Conservation (phyloP, 805 yeast species). For the Wickerhamomyces bovis region DNA sequence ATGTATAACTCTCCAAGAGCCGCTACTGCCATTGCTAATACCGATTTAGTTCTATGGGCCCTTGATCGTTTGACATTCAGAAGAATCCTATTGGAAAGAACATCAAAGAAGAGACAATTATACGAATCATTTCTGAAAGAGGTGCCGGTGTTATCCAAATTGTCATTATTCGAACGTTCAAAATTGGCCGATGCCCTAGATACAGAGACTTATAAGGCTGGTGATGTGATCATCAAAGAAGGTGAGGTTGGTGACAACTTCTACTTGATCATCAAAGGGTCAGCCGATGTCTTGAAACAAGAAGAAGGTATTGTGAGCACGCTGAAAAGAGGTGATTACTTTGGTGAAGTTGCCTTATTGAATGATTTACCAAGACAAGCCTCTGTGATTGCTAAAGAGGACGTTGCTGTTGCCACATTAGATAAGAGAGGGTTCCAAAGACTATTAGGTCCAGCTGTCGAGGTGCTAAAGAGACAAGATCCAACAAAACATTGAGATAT, state of each 20-base stretch:
- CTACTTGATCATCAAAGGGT: constrained; percentile 73
- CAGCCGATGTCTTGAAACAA: constrained; percentile 62
- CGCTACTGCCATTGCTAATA: constrained; percentile 76
- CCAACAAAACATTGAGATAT: constrained; percentile 46
- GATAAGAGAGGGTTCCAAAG: constrained; percentile 92
- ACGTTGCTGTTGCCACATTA: constrained; percentile 83
- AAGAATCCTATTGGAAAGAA: constrained; percentile 83
- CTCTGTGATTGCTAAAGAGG: constrained; percentile 70
- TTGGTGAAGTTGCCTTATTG: constrained; percentile 92
- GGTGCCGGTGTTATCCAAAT: constrained; percentile 71
- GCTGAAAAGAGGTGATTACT: constrained; percentile 80
- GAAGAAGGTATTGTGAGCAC: constrained; percentile 55
- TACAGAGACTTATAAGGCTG: constrained; percentile 65
- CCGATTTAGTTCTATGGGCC: constrained; percentile 81
- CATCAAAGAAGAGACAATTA: constrained; percentile 83
- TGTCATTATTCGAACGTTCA: constrained; percentile 76
- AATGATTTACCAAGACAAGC: constrained; percentile 94
- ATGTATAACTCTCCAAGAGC: constrained; percentile 98
- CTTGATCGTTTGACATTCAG: constrained; percentile 91
- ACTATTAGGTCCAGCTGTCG: constrained; percentile 90
- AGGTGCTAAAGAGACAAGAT: constrained; percentile 77
- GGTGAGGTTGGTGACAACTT: constrained; percentile 82
- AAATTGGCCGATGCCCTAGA: constrained; percentile 93
- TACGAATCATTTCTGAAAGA: constrained; percentile 84
- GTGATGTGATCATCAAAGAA: constrained; percentile 71